Evolutionary conservation across 371 early-diverging fungal genomes (phyloP).

Genomic region (Mucor racemosus): DNA sequence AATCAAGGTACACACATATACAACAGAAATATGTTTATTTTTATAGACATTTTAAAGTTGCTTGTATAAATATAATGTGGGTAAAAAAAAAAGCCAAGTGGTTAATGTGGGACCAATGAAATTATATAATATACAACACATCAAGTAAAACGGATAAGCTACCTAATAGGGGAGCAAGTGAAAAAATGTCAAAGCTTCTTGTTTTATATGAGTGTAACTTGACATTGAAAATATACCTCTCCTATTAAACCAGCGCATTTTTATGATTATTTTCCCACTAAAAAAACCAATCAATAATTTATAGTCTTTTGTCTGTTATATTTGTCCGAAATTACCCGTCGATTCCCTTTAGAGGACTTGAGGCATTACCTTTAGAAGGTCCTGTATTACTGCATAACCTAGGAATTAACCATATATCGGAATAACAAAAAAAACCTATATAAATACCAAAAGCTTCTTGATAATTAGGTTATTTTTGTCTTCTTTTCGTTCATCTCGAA

Average conservation of each 20-base stretch:
- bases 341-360: conserved; percentile 23
- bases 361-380: conserved; percentile 7
- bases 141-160: background rate
- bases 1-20: background rate
- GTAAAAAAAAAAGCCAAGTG: background rate
- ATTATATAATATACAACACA: background rate
- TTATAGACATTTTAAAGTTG: conserved; percentile 6
- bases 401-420: background rate
- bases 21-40: background rate
- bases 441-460: background rate
- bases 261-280: background rate
- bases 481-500: background rate
- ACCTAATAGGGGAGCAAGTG: background rate
- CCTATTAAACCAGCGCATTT: background rate
- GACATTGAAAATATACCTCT: background rate
- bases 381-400: background rate
- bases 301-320: background rate
- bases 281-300: background rate
- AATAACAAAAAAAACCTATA: conserved; percentile 1
- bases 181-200: background rate
- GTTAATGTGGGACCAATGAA: conserved; percentile 2
- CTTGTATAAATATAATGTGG: background rate
- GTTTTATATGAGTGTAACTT: background rate
- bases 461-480: background rate
- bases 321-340: conserved; percentile 26